Base-by-base conservation (phyloP, 441 rosid genomes). In the Euphorbia corollata region DNA sequence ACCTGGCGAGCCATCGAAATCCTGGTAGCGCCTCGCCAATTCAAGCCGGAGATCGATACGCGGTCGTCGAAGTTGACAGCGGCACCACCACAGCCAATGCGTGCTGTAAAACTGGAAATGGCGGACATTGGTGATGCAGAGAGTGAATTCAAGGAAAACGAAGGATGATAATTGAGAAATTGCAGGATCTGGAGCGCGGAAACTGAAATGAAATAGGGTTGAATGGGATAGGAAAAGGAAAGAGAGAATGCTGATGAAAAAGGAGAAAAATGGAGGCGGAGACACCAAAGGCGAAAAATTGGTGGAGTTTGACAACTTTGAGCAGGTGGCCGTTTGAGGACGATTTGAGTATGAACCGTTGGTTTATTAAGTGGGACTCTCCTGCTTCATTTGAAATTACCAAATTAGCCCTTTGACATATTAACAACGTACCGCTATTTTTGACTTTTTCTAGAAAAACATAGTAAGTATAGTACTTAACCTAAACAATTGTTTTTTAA, bases 1-100 rank as follows among this genome's bases (percentile, higher is more conserved):
- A 89, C 96, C 93, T 82, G 75, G 36, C 45, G 55, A 16, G 78
- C 78, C 41, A 59, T 65, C 32, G 78, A 66, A 70, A 83, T 70
- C 65, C 69, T 74, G 23, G 59, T 2, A 12, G 50, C 8, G 66
- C 71, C 58, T 39, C 60, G 60, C 71, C 73, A 73, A 68, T 64
- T 61, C n/a, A 50, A 11, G 6, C 45, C 58, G 43, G 59, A 56
- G 60, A 43, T 65, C 10, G 71, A 58, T 41, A 50, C 78, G 59
- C 69, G 56, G 7, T 65, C 70, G 9, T 62, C 64, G 11, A 8
- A 19, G 16, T 50, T 50, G 5, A 69, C 69, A 60, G 73, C 64
- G 71, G 47, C 15, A 39, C 66, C n/a, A 27, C 32, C 32, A 27
- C 32, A 36, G 67, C 61, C 59, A 51, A 64, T 73, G 27, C 60